Base-by-base conservation (phyloP, 805 yeast species). In the Torulaspora delbrueckii region DNA sequence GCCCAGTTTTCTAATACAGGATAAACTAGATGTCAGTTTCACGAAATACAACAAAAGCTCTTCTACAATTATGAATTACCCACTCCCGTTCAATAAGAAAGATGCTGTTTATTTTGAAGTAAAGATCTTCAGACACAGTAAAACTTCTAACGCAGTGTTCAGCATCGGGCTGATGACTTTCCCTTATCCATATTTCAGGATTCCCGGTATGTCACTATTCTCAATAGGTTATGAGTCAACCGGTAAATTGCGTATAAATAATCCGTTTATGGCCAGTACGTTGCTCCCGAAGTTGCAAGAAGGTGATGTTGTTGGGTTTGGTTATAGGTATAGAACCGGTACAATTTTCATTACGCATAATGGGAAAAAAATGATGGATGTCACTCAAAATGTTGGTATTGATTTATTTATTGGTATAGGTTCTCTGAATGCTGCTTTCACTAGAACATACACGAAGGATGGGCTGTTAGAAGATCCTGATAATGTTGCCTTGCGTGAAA, bases 241-340 rank as follows among this genome's bases (percentile, higher is more conserved):
- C 4, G 95, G 95, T 1, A 77, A 81, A 48, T 66, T 84, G 45
- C 72, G 86, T 50, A 75, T 84, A 40, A 82, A 80, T 57, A 76
- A 77, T 55, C 86, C 88, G 18, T 78, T 81, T 50, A 54, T 57
- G 31, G 68, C 73, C 16, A 63, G 70, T 10, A 62, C 67, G 0
- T 59, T 69, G n/a, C 60, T 71, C 36, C 73, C 75, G 2, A 59
- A 58, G 30, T 52, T 86, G 35, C 73, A 77, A 22, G 84, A 85
- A 57, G 98, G 97, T 25, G 99, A 93, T 65, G 95, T 91, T 10
- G 75, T 93, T 3, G 99, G 99, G 1, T 80, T 90, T 32, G 99
- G 99, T 0, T 85, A 86, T 60, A 74, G 90, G 45, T 82, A 84
- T 14, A 74, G 87, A 44, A 72, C 86, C 2, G 96, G 96, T 0